Base-by-base conservation (phyloP, 1,284 basidiomycete genomes). In the Microbotryum violaceum region DNA sequence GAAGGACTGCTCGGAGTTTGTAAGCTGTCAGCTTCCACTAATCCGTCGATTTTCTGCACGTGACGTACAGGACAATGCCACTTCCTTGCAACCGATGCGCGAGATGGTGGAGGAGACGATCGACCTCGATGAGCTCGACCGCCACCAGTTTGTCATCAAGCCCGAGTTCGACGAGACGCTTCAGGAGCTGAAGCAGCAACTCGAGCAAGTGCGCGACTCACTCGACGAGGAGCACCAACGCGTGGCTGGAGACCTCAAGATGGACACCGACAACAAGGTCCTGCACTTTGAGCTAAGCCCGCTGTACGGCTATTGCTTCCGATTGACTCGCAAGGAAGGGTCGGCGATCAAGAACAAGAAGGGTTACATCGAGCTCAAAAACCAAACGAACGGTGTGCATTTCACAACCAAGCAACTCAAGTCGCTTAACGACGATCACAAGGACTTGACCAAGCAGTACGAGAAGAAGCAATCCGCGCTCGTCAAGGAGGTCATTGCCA, bases 91-190 rank as follows among this genome's bases (percentile, higher is more conserved):
- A 14, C 89, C 91, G 72, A 93, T 93, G 70, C 80, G 83, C 6
- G 89, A 93, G 70, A 92, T 98, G 87, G 93, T 98, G 4, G 91
- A 97, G 75, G 85, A 89, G 62, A 97, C 94, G 0, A 83, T 98
- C 49, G 96, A 99, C 72, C 82, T 97, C 21, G 84, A 87, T 52
- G 86, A 94, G 69, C 81, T 97, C 9, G 71, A 76, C 78, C 86
- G 60, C 78, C 91, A 97, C 77, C 89, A 89, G 70, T 94, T 87
- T 73, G 87, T 93, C 31, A 92, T 98, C 73, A 92, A 91, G 74
- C 86, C 94, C 0, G 91, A 92, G 63, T 94, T 91, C 70, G 88
- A 94, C 72, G 82, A 84, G 7, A 79, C 82, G 9, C 80, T 99
- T 29, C 82, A 85, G 63, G 79, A 81, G 54, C 79, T 93, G 48